Evolutionary conservation across 495 filamentous ascomycete species (phyloP).

Genomic region (Penicillium atrosanguineum): DNA sequence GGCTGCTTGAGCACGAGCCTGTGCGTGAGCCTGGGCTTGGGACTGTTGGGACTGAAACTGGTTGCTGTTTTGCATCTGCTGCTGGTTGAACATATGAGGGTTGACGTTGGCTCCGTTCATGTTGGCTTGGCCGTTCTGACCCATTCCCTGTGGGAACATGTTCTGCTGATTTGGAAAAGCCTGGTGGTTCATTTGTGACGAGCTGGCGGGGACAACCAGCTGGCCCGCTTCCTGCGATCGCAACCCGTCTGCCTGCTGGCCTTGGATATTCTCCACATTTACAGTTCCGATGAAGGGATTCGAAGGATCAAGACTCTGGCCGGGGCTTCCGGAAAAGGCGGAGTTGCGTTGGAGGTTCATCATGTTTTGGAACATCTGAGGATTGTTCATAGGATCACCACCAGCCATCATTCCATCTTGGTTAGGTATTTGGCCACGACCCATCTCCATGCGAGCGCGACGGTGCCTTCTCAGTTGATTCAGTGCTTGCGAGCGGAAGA

Average conservation of each 20-base stretch:
- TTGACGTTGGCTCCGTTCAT: slow-evolving; percentile 38
- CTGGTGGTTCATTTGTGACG: slow-evolving; percentile 46
- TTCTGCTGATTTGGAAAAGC: slow-evolving; percentile 36
- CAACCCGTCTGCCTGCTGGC: slow-evolving; percentile 60
- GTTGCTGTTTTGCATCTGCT: slow-evolving; percentile 38
- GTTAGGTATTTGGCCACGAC: slow-evolving; percentile 26
- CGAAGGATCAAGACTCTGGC: slow-evolving; percentile 42
- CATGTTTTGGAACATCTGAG: slow-evolving; percentile 44
- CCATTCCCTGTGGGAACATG: slow-evolving; percentile 37
- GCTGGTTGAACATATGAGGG: slow-evolving; percentile 41
- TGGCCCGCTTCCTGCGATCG: slow-evolving; percentile 65
- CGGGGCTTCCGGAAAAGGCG: slow-evolving; percentile 31
- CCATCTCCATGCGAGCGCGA: slow-evolving; percentile 33
- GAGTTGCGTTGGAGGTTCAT: slow-evolving; percentile 45
- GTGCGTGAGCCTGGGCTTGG: slow-evolving; percentile 38
- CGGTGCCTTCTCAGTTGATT: slow-evolving; percentile 36
- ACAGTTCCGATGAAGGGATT: slow-evolving; percentile 50
- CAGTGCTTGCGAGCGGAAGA: slow-evolving; percentile 50
- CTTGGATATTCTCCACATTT: slow-evolving; percentile 54
- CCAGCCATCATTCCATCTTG: slow-evolving; percentile 37
- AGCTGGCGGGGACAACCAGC: slow-evolving; percentile 64
- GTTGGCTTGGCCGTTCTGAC: slow-evolving; percentile 38
- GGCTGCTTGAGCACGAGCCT: slow-evolving; percentile 42
- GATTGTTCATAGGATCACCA: slow-evolving; percentile 40
- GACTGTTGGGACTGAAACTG: slow-evolving; percentile 36